phyloP scores from a whole-genome alignment of 2,329 filamentous ascomycete species.

The Phialophora expanda region DNA sequence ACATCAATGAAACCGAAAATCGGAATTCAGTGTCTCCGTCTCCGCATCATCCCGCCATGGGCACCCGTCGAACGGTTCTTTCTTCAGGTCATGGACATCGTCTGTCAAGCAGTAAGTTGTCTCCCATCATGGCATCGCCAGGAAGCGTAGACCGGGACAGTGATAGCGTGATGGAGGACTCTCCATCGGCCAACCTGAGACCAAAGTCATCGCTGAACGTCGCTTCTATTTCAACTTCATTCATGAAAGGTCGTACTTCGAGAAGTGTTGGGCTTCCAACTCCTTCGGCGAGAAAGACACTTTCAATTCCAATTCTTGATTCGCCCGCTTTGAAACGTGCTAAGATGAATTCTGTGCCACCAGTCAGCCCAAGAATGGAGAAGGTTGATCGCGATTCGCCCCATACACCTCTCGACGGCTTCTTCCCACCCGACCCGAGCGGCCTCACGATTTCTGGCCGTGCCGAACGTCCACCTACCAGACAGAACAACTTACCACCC shows the following conservation, averaged over 20 bases:
- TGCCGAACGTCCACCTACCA: conserved; percentile 49
- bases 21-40: conserved; percentile 38
- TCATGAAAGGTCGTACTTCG: conserved; percentile 48
- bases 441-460: conserved; percentile 78
- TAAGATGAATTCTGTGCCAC: conserved; percentile 58
- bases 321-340: conserved; percentile 54
- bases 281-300: conserved; percentile 48
- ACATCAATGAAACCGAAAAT: conserved; percentile 25
- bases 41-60: conserved; percentile 32
- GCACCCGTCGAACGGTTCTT: conserved; percentile 38
- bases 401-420: conserved; percentile 76
- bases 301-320: conserved; percentile 37
- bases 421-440: conserved; percentile 79
- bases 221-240: conserved; percentile 43
- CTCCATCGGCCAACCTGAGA: conserved; percentile 42
- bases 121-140: conserved; percentile 42
- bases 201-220: conserved; percentile 44
- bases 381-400: conserved; percentile 64
- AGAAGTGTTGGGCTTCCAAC: conserved; percentile 50
- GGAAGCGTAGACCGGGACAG: conserved; percentile 42
- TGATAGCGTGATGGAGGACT: conserved; percentile 44
- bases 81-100: conserved; percentile 27
- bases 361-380: conserved; percentile 67
- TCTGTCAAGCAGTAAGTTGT: conserved; percentile 47
- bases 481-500: conserved; percentile 47